phyloP scores from a whole-genome alignment of 2,329 filamentous ascomycete species.

The Clarireedia monteithiana region DNA sequence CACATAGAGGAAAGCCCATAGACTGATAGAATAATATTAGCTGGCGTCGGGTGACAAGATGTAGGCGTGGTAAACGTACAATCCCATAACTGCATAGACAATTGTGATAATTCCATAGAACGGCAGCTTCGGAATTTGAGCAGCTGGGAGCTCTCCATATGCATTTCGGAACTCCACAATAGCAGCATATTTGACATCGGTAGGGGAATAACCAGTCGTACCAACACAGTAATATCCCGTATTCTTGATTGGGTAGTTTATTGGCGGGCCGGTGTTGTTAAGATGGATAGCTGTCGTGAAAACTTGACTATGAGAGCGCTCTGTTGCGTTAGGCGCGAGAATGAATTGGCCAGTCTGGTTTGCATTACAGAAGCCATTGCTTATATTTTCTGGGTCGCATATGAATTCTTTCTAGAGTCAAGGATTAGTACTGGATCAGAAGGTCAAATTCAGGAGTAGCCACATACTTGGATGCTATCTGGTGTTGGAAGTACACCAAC shows the following conservation, averaged over 20 bases:
- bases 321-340: constrained; percentile 65
- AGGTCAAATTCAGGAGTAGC: background rate
- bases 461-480: constrained; percentile 45
- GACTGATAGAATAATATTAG: constrained; percentile 36
- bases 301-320: constrained; percentile 63
- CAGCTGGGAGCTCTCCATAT: constrained; percentile 89
- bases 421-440: constrained; percentile 27
- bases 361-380: constrained; percentile 62
- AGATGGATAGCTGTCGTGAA: constrained; percentile 76
- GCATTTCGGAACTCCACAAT: constrained; percentile 91
- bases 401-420: constrained; percentile 53
- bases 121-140: constrained; percentile 92
- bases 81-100: constrained; percentile 78
- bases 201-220: constrained; percentile 60
- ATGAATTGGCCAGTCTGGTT: constrained; percentile 82
- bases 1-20: constrained; percentile 93
- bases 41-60: constrained; percentile 1
- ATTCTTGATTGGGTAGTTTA: constrained; percentile 79
- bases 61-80: constrained; percentile 37
- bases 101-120: constrained; percentile 96
- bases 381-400: constrained; percentile 66
- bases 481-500: constrained; percentile 61
- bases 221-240: constrained; percentile 96
- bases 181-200: constrained; percentile 59
- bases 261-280: constrained; percentile 56